Evolutionary conservation across 1,284 basidiomycete genomes (phyloP), one percentile per base, ranked within the genome.

Genomic region (Naganishia liquefaciens): DNA sequence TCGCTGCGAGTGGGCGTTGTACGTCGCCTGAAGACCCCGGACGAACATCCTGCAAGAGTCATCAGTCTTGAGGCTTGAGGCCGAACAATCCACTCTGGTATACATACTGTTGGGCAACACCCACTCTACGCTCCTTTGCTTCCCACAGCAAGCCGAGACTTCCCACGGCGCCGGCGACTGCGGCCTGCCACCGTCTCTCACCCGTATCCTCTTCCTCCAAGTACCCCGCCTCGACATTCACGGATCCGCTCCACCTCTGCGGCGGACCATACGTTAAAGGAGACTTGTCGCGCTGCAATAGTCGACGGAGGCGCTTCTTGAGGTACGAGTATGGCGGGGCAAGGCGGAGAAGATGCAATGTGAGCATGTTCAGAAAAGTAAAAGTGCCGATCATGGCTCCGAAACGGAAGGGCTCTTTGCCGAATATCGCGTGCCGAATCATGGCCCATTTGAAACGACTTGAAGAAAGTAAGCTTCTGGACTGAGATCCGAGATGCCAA

Each of bases 321-420:
- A 69, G 80, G 77, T 80, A 79, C 7, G 73, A 71, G 0, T 87
- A 84, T n/a, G 89, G 83, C 7, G 80, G 79, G 5, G 90, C 80
- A 46, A 95, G 84, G 0, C 92, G 90, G 2, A 96, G 83, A 0
- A 87, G 81, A 72, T 95, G 94, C 7, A 93, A 82, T 27, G 91
- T 83, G 71, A 88, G 84, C 70, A 91, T 93, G 81, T 94, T 91
- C 19, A 91, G 72, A 15, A 87, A 84, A 7, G 89, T 88, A 71
- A 92, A 93, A 0, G 88, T 86, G 2, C 90, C 91, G 37, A 95
- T 81, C 90, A 93, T 93, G 0, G 86, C 85, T 7, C 87, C 89
- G 68, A 93, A 93, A 33, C 92, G 83, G 72, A 88, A 83, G 0
- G 89, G 87, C 72, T 93, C 91, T 51, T 80, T 70, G 0, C 91